Base-by-base conservation (phyloP, 78 protist genomes). In the Trichosphaerium sp. region DNA sequence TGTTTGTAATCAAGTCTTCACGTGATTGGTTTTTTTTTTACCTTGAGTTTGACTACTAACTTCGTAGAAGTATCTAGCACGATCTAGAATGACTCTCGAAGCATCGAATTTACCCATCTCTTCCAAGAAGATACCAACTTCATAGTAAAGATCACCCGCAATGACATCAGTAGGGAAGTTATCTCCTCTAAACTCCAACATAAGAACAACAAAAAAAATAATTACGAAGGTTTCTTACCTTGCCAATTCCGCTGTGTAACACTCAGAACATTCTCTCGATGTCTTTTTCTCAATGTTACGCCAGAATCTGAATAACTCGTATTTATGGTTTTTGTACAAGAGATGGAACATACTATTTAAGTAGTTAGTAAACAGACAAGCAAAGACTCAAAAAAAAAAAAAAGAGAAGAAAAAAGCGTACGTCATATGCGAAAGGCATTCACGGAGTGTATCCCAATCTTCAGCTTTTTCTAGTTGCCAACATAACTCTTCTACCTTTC, bases 401-500 rank as follows among this genome's bases (percentile, higher is more conserved):
- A 71, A 34, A 12, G 79, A 41, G 6, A 35, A 37, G 0, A 73
- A 5, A 1, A 49, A 21, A 21, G 56, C 40, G 18, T 44, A 73
- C 48, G 65, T 72, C 1, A 70, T 34, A 23, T 61, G 28, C 4
- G 38, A 28, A 1, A 78, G 0, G 6, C 29, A 43, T 0, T 23
- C 18, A 8, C 44, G n/a, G 3, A 78, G 14, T 1, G 43, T 52
- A 31, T 69, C 78, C 84, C 84, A 78, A 7, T 71, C 72, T 5
- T 32, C 32, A 12, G 78, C 35, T 25, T 63, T 38, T 5, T 52
- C 38, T 3, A 62, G 29, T 28, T 78, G 84, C 65, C 51, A 62
- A 15, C 78, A 77, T 11, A 71, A 51, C 32, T 78, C 84, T 25
- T 78, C 84, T 59, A 75, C 43, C 55, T 71, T 71, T 37, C 78